Base-by-base conservation (phyloP, 2,329 filamentous ascomycete genomes). In the Claviceps quebecensis region DNA sequence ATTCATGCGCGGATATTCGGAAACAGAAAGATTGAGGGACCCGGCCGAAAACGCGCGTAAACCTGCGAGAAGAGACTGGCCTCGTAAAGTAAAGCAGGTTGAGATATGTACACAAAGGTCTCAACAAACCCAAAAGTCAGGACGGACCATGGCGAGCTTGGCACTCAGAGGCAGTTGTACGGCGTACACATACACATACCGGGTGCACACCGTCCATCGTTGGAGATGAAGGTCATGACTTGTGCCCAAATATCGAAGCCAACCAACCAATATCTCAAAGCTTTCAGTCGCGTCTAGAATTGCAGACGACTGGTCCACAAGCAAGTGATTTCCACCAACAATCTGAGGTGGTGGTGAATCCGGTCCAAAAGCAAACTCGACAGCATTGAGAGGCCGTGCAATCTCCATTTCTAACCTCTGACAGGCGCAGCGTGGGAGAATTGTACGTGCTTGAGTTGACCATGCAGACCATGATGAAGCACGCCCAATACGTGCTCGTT, bases 381-480 rank as follows among this genome's bases (percentile, higher is more conserved):
- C 56, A 43, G 66, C 60, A 56, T 56, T 64, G 9, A 60, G 59
- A 0, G 63, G 65, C 1, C 64, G 59, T 0, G 57, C 48, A 1
- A 67, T 63, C 34, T 62, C 63, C 26, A 65, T 57, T 43, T 66
- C 57, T 52, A 64, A 68, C 67, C 11, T 67, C 63, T 0, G 58
- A 56, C 55, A 68, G 61, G 4, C 64, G 63, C 0, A 69, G 59
- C 60, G 68, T 66, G 4, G 63, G 65, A 0, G 66, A 65, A 7
- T 67, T 66, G 23, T 68, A 68, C 0, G 65, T 69, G 0, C 69
- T 69, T 1, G 68, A 71, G 39, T 68, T 68, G 39, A 73, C 63
- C 48, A 71, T 66, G 9, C 69, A 67, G 52, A 72, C 69, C 61
- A 73, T 67, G 34, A 73, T 65, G 50, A 71, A 72, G 54, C 70